Conservation (phyloP, 345 rosid genomes). For the Citrus cavaleriei region DNA sequence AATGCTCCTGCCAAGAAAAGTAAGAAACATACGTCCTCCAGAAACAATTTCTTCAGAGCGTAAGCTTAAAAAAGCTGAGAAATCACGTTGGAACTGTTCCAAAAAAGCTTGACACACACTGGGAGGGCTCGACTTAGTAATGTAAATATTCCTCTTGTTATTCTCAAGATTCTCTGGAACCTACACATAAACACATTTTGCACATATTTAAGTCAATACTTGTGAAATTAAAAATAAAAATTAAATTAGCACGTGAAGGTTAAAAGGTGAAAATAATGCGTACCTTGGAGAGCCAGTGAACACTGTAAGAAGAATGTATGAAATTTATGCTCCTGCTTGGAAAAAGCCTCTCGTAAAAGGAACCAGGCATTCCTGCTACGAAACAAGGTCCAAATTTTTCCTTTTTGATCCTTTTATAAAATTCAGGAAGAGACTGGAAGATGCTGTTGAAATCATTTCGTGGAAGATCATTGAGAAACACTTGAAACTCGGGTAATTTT, state of each 20-base stretch:
- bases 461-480: slow-evolving; percentile 44
- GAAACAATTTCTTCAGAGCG: slow-evolving; percentile 39
- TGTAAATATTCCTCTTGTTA: slow-evolving; percentile 22
- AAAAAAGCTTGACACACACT: slow-evolving; percentile 29
- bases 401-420: not conserved
- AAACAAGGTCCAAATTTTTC: slow-evolving; percentile 10
- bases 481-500: slow-evolving; percentile 25
- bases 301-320: slow-evolving; percentile 32
- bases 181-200: not conserved
- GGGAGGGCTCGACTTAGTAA: slow-evolving; percentile 34
- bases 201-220: too few relatives aligned
- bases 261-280: too few relatives aligned
- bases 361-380: slow-evolving; percentile 41
- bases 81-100: slow-evolving; percentile 43
- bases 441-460: slow-evolving; percentile 42
- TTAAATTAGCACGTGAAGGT: too few relatives aligned
- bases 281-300: slow-evolving; percentile 42
- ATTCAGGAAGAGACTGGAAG: slow-evolving; percentile 21
- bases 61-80: slow-evolving; percentile 35
- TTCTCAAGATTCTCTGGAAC: slow-evolving; percentile 24
- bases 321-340: slow-evolving; percentile 31
- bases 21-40: slow-evolving; percentile 44
- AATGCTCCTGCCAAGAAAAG: slow-evolving; percentile 29
- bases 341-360: slow-evolving; percentile 47
- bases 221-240: too few relatives aligned